phyloP scores from a whole-genome alignment of 257 asterid genomes.

The Penstemon davidsonii region DNA sequence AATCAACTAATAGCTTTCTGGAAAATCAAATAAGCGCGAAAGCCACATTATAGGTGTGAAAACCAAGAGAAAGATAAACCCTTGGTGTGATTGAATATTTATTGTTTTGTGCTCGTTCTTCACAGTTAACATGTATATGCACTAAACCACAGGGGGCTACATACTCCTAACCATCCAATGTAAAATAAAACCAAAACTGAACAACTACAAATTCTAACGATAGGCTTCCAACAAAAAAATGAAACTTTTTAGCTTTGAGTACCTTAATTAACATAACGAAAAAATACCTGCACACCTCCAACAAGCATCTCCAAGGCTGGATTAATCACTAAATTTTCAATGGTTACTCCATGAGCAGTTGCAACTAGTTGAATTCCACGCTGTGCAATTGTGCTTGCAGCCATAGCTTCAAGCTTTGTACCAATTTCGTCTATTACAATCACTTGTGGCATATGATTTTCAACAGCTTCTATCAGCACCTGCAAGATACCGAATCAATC shows the following conservation, averaged over 20 bases:
- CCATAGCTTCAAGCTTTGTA: slow-evolving; percentile 92
- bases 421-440: slow-evolving; percentile 98
- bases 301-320: slow-evolving; percentile 97
- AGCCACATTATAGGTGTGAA: not conserved
- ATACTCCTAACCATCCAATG: too few species aligned
- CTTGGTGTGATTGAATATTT: too few species aligned
- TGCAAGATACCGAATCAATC: slow-evolving; percentile 30
- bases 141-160: too few species aligned
- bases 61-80: not conserved
- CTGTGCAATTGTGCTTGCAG: slow-evolving; percentile 98
- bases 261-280: slow-evolving; percentile 3
- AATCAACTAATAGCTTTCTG: slow-evolving; percentile 1
- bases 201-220: not conserved
- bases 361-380: slow-evolving; percentile 99
- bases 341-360: slow-evolving; percentile 97
- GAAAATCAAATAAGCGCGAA: not conserved
- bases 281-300: slow-evolving; percentile 93
- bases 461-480: slow-evolving; percentile 99
- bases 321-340: slow-evolving; percentile 88
- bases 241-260: not conserved
- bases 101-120: too few species aligned
- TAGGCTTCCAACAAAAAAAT: slow-evolving; percentile 10
- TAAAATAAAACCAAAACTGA: too few species aligned
- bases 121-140: too few species aligned
- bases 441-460: slow-evolving; percentile 98